Evolutionary conservation across 1,139 yeast species (phyloP).

Genomic region (Yamadazyma jaroonii): DNA sequence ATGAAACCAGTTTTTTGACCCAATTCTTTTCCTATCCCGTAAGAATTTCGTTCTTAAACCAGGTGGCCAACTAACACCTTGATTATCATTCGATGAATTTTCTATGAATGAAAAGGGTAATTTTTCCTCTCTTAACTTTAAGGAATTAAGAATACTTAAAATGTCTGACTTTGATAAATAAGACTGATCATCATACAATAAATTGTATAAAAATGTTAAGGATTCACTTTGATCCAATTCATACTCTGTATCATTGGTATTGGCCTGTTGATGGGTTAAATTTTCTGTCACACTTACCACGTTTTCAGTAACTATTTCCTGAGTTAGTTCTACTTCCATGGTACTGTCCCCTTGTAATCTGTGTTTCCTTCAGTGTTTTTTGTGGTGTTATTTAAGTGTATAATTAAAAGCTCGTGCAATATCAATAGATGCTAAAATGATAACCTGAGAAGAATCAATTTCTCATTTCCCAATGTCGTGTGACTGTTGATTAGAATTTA

Average conservation of each 20-base stretch:
- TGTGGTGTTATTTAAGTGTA: background rate
- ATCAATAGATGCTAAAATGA: slow-evolving; percentile 4
- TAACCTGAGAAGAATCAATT: slow-evolving; percentile 3
- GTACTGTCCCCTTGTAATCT: background rate
- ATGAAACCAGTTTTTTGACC: slow-evolving; percentile 37
- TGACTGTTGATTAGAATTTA: slow-evolving; percentile 1
- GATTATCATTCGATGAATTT: slow-evolving; percentile 13
- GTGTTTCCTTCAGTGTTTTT: background rate
- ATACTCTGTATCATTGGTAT: slow-evolving; percentile 26
- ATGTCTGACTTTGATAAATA: slow-evolving; percentile 35
- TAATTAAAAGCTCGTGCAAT: background rate
- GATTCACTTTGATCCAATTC: slow-evolving; percentile 43
- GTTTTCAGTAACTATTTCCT: slow-evolving; percentile 7
- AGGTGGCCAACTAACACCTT: slow-evolving; percentile 39
- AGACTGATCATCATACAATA: slow-evolving; percentile 39
- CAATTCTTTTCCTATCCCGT: slow-evolving; percentile 34
- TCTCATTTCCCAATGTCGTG: slow-evolving; percentile 5
- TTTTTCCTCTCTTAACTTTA: slow-evolving; percentile 34
- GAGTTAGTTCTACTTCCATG: slow-evolving; percentile 15
- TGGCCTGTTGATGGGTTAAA: slow-evolving; percentile 1
- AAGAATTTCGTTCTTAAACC: slow-evolving; percentile 31
- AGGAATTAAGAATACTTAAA: slow-evolving; percentile 31
- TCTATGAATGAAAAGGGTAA: slow-evolving; percentile 27
- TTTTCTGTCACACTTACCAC: background rate
- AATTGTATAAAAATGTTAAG: slow-evolving; percentile 37